These are phyloP conservation scores for Trichoderma polysporum DNA, from an alignment of 2,329 filamentous ascomycete species.

Conservation along the genomic window DNA sequence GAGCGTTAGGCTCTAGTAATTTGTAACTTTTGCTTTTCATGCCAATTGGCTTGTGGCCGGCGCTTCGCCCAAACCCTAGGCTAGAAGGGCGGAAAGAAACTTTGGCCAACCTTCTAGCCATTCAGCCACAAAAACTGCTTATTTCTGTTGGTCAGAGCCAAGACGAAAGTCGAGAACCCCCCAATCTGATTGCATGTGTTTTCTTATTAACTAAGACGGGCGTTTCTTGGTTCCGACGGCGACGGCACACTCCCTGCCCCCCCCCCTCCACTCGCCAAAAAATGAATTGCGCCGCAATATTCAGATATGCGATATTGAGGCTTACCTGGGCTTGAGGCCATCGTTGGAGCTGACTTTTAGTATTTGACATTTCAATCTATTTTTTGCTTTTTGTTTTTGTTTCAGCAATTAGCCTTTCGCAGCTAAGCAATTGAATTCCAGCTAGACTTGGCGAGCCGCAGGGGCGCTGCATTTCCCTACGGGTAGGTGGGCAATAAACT, in stretches of 20 bases:
- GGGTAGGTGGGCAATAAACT: not conserved
- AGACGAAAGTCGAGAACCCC: not conserved
- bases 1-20: not conserved
- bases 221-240: conserved; percentile 14
- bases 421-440: not conserved
- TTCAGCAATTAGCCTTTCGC: not conserved
- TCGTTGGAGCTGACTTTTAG: not conserved
- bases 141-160: not conserved
- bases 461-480: not conserved
- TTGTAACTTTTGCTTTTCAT: not conserved
- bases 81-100: conserved; percentile 11
- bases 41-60: not conserved
- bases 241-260: conserved; percentile 1
- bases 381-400: not conserved
- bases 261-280: too few species aligned
- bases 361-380: not conserved
- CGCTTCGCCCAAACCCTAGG: not conserved
- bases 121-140: not conserved
- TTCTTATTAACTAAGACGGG: too few species aligned
- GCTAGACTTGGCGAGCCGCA: not conserved
- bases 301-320: not conserved
- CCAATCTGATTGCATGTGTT: too few species aligned
- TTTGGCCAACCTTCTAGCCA: conserved; percentile 6
- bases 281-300: not conserved
- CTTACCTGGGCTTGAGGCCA: not conserved